phyloP scores from a whole-genome alignment of 2,329 filamentous ascomycete genomes.

The Pestalotiopsis sp. region DNA sequence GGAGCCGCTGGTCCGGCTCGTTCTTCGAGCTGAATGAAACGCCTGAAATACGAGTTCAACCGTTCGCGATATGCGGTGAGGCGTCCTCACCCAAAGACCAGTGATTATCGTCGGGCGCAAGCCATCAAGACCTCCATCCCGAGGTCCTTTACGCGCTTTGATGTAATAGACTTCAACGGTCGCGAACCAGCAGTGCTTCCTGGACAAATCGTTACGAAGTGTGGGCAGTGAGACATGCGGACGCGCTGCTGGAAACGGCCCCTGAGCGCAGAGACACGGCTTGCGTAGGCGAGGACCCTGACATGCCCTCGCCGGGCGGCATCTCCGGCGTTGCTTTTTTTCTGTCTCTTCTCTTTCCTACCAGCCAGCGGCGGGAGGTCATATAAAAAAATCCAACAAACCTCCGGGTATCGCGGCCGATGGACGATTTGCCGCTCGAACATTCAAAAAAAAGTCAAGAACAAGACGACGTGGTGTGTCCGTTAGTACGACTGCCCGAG shows the following conservation, averaged over 20 bases:
- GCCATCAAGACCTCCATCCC: background rate
- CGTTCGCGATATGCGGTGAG: too few relatives aligned
- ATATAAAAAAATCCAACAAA: background rate
- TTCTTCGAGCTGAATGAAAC: too few relatives aligned
- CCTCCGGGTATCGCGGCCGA: background rate
- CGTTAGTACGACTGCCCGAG: background rate
- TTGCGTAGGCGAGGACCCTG: background rate
- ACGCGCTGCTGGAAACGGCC: background rate
- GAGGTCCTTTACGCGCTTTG: background rate
- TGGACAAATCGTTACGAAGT: background rate
- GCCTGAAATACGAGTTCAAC: too few relatives aligned
- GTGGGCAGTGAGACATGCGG: background rate
- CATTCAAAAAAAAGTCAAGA: background rate
- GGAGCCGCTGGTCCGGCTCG: too few relatives aligned
- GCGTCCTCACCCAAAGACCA: too few relatives aligned
- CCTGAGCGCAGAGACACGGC: background rate
- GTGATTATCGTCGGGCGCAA: too few relatives aligned
- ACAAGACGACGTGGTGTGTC: background rate
- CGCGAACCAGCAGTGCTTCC: too few relatives aligned
- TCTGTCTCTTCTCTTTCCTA: background rate
- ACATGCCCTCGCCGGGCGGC: background rate
- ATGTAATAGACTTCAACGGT: background rate
- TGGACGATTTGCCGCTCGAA: background rate
- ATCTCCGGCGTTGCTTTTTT: background rate
- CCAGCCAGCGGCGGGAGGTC: background rate